Evolutionary conservation across 2,329 filamentous ascomycete species (phyloP), one percentile per base, ranked within the genome.

Genomic region (Calcarisporium arbuscula): DNA sequence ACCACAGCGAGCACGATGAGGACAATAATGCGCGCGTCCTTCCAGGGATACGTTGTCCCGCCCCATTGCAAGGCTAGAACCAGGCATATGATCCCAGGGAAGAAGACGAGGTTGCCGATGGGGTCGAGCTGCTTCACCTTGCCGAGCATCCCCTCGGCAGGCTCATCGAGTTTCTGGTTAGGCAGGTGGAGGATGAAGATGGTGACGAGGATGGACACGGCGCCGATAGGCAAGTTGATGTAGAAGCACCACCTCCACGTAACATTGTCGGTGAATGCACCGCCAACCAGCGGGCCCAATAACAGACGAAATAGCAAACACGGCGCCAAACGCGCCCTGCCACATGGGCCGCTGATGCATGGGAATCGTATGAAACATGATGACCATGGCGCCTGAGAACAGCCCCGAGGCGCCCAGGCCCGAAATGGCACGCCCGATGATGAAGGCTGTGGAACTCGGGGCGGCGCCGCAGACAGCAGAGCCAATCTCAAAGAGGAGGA

Each of bases 271-370:
- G 49, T 45, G 28, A 53, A 50, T 12, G 39, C 43, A 6, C 50
- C 50, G 5, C 50, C 50, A 12, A 53, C 32, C 2, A 52, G 36
- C 8, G 50, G 50, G 2, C 50, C 50, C 9, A 47, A 80, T 57
- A 3, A 71, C 71, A 27, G 67, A 70, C 9, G 79, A 77, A 12
- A 80, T 51, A 5, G 76, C 76, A 79, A 79, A 76, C 1, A 81
- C 72, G 30, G 76, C 65, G 11, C 77, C 76, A 39, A 82, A 70
- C 30, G 82, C 60, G 3, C 77, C 77, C 46, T 75, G 77, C 46
- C 77, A 70, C 30, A 62, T 49, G 0, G 62, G 62, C 8, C 60
- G 47, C 35, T 56, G 34, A 15, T 62, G 52, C 55, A 69, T n/a
- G n/a, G n/a, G n/a, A n/a, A n/a, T n/a, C n/a, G n/a, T n/a, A n/a